These are phyloP conservation scores for Trypanosoma melophagium DNA, from an alignment of 208 protist genomes.

Conservation along the genomic window DNA sequence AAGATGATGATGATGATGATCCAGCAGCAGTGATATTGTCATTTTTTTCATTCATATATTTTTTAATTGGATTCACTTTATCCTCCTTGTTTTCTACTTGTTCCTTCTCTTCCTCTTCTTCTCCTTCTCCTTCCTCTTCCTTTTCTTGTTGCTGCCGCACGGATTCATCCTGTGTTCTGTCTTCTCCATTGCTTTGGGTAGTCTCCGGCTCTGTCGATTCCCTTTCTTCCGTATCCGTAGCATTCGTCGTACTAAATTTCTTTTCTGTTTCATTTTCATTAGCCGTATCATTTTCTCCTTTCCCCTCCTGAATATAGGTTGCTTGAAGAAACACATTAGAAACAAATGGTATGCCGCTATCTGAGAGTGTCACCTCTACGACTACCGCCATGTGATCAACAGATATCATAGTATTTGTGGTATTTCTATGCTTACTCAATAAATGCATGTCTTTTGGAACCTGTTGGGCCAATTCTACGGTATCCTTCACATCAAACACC, in stretches of 20 bases:
- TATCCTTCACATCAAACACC: constrained; percentile 18
- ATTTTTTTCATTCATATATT: not conserved
- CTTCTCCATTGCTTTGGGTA: no score
- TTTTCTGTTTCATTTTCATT: no score
- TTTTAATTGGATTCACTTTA: not conserved
- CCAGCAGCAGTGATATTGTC: not conserved
- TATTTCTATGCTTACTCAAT: not conserved
- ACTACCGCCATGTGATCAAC: constrained; percentile 46
- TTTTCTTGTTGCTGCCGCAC: not conserved
- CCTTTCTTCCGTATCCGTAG: no score
- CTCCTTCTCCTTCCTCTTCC: constrained; percentile 1
- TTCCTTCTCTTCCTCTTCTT: not conserved
- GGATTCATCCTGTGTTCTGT: not conserved
- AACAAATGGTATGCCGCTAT: constrained; percentile 63
- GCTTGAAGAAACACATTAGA: constrained; percentile 48
- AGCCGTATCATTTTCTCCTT: not conserved
- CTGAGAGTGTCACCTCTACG: constrained; percentile 48
- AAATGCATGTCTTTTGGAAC: constrained; percentile 4
- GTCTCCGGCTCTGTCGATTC: no score
- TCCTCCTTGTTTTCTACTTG: not conserved
- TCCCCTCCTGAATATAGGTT: constrained; percentile 22
- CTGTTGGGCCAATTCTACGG: not conserved
- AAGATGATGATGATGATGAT: not conserved
- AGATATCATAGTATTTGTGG: not conserved
- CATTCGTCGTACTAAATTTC: no score